Evolutionary conservation across 805 yeast species (phyloP), one percentile per base, ranked within the genome.

Genomic region (Teunomyces aglyptinius): DNA sequence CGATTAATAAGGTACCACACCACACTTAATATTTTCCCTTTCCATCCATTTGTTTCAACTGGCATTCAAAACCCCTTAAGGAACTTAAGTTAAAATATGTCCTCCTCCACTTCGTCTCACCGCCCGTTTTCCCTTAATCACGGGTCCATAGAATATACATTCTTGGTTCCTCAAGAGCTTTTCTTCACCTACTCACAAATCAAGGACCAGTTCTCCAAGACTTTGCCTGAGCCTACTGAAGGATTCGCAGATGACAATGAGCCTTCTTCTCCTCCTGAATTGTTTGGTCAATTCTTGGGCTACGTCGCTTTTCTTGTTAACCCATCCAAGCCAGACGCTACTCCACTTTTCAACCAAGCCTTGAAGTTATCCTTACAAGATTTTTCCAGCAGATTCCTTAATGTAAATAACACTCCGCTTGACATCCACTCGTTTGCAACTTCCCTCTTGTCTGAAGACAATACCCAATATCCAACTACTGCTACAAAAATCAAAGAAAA

Each of bases 341-440:
- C 39, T 31, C 84, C 80, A 54, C 39, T 36, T 22, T 83, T 81
- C 58, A 81, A 77, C 55, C 88, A 84, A 57, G 86, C 91, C 13
- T 80, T 90, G 52, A 72, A 78, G 38, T 76, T 85, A 48, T 80
- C 89, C 34, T 69, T 92, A 53, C 73, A 77, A 44, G 99, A 94
- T 70, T 94, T 94, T 63, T 95, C 91, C 69, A 75, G 85, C 46
- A 77, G 88, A 55, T 91, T 82, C 70, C 73, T 90, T 53, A 36
- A 36, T 36, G 39, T 36, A 36, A 36, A 36, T 36, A 36, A 36
- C 39, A 77, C 76, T 54, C 86, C 86, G 38, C 73, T 71, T 50
- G 97, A 92, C 62, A 89, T 94, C 57, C 99, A 94, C 67, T 78
- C 94, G 5, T 80, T 91, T 50, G 97, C 96, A 27, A 85, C 94